A percentile compares a stretch with the other conserved stretches of the same genome.
Conservation (phyloP, 495 filamentous ascomycete genomes). For the Parmelia sp. region DNA sequence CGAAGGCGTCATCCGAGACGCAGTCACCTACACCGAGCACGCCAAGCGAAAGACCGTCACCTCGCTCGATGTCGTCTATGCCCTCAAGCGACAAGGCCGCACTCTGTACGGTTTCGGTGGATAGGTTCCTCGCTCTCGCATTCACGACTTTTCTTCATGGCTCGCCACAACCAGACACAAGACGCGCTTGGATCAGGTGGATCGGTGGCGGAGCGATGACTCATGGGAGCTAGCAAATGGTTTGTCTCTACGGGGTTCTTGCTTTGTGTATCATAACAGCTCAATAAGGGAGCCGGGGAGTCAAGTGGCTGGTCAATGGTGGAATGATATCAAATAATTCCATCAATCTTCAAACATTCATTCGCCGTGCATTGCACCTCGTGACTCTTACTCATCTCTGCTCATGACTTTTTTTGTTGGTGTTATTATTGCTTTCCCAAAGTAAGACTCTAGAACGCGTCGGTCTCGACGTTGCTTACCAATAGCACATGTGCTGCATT, state of each 20-base stretch:
- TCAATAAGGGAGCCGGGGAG: slow-evolving; percentile 22
- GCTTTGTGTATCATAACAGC: slow-evolving; percentile 29
- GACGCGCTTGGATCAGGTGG: slow-evolving; percentile 19
- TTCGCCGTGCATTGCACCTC: not conserved
- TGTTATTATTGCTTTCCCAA: not conserved
- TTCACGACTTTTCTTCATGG: slow-evolving; percentile 24
- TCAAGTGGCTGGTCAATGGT: slow-evolving; percentile 22
- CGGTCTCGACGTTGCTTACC: no score
- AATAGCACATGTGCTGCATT: no score
- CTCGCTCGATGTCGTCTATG: slow-evolving; percentile 94
- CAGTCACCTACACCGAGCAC: slow-evolving; percentile 98
- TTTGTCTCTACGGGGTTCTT: slow-evolving; percentile 19
- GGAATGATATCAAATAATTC: slow-evolving; percentile 30
- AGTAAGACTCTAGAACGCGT: not conserved
- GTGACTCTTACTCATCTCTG: slow-evolving; percentile 18
- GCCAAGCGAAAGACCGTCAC: slow-evolving; percentile 99
- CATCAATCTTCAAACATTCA: slow-evolving; percentile 15
- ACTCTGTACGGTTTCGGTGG: slow-evolving; percentile 99
- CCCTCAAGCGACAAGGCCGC: slow-evolving; percentile 90
- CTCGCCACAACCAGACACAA: slow-evolving; percentile 21
- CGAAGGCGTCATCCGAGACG: slow-evolving; percentile 99
- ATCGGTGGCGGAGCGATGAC: slow-evolving; percentile 18
- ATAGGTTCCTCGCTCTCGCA: slow-evolving; percentile 47
- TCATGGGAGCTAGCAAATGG: slow-evolving; percentile 22
- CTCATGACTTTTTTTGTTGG: not conserved